These are phyloP conservation scores for Cladosporium sp. DNA, from an alignment of 2,329 filamentous ascomycete genomes.

Conservation along the genomic window DNA sequence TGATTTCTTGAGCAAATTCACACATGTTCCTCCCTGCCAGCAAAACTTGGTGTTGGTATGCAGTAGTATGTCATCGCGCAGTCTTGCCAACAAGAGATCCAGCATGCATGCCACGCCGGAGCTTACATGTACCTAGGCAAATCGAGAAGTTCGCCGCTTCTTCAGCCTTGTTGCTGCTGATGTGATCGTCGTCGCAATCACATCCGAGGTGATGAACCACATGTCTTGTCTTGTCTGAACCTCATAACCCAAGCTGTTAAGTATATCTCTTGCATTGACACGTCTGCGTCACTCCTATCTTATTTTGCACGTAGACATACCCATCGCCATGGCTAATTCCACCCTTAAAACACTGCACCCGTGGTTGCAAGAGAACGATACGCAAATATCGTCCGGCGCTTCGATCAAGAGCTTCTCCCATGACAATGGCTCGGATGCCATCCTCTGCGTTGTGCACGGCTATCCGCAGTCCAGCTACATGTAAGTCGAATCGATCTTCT, in stretches of 20 bases:
- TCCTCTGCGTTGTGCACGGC: slow-evolving; percentile 49
- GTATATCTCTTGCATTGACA: not conserved
- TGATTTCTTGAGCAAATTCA: not conserved
- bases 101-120: not conserved
- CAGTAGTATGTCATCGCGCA: not conserved
- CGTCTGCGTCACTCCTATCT: not conserved
- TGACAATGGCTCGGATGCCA: slow-evolving; percentile 35
- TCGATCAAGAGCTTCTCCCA: slow-evolving; percentile 37
- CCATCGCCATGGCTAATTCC: slow-evolving; percentile 26
- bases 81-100: too few relatives aligned
- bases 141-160: not conserved
- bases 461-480: slow-evolving; percentile 47
- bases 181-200: slow-evolving; percentile 3
- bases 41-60: not conserved
- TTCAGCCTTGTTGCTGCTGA: not conserved
- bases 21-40: not conserved
- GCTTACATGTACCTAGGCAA: not conserved
- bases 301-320: not conserved
- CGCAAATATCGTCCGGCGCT: slow-evolving; percentile 21
- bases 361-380: slow-evolving; percentile 32
- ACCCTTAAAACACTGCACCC: slow-evolving; percentile 33
- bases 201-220: not conserved
- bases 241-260: not conserved
- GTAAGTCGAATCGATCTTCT: slow-evolving; percentile 17
- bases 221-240: not conserved